phyloP scores from a whole-genome alignment of 129 eudicot species.

The Solidago caesia region DNA sequence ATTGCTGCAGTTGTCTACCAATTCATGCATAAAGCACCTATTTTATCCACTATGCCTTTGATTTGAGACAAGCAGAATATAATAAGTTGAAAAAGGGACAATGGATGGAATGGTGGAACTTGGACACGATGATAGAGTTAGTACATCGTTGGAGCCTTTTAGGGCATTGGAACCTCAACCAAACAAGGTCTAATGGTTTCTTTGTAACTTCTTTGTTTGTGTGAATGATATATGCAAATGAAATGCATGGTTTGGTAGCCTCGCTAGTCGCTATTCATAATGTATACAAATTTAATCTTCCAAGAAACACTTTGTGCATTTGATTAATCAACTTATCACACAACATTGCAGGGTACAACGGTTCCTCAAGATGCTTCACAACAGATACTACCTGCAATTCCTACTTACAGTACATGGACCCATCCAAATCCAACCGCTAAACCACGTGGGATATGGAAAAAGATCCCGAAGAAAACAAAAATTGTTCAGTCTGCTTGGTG shows the following conservation, averaged over 20 bases:
- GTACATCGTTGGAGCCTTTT: background rate
- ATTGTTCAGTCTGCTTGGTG: slow-evolving; percentile 64
- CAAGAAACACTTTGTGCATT: background rate
- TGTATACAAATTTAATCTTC: background rate
- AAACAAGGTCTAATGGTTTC: background rate
- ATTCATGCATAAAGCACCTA: background rate
- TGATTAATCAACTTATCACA: background rate
- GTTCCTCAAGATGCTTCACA: slow-evolving; percentile 36
- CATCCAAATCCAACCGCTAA: slow-evolving; percentile 32
- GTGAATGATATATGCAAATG: background rate
- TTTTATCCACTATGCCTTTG: background rate
- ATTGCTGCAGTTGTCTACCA: background rate
- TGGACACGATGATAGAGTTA: background rate
- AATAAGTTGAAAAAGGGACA: background rate
- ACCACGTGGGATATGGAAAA: slow-evolving; percentile 32
- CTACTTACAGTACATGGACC: slow-evolving; percentile 19
- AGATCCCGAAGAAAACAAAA: slow-evolving; percentile 48
- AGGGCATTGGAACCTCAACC: background rate
- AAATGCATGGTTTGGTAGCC: background rate
- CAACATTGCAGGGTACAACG: slow-evolving; percentile 33
- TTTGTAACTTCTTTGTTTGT: background rate
- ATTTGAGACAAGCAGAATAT: background rate
- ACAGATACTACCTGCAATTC: slow-evolving; percentile 34
- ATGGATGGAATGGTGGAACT: background rate
- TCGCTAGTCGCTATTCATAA: background rate